Evolutionary conservation across 129 eudicot species (phyloP), one percentile per base, ranked within the genome.

Genomic region (Lactuca saligna): DNA sequence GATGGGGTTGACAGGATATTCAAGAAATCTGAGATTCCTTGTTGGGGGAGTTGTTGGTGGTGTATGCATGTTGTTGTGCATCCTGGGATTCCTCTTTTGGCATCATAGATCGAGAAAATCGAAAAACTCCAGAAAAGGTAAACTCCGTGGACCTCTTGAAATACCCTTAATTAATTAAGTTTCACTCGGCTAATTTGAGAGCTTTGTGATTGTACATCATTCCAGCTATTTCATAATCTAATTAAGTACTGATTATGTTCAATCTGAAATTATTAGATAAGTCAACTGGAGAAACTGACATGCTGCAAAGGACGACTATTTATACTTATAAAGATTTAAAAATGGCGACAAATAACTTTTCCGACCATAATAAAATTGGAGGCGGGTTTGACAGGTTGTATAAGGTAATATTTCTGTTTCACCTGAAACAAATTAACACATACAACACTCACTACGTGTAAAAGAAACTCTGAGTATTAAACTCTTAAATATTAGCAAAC

Each of bases 1-100:
- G n/a, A 54, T 54, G 62, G 17, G 15, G 8, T 35, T 66, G 50
- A 4, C 67, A 83, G 92, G 88, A 62, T 57, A 74, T 57, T 83
- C 86, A 58, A 81, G 69, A 64, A 75, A 70, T 17, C 69, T 17
- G 56, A 69, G 69, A 48, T 83, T 78, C 50, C 70, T 87, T 10
- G 74, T 83, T 34, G 87, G 87, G 17, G 86, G 94, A 12, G 83
- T 72, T 4, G 88, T 72, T 35, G 91, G 84, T 59, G 91, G 83
- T 70, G 79, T 37, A 50, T 85, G 82, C n/a, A 65, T 80, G 57
- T 15, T 80, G 46, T 15, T 86, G 17, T 25, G 82, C 15, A 12
- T 80, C 44, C 8, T 78, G 11, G 79, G 68, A 11, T 20, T 82
- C 54, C 8, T 73, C 8, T 5, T 73, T 12, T 79, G 82, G 85